A percentile compares a stretch with the other conserved stretches of the same genome.
Conservation (phyloP, 306 rosid species). For the Vigna radiata region DNA sequence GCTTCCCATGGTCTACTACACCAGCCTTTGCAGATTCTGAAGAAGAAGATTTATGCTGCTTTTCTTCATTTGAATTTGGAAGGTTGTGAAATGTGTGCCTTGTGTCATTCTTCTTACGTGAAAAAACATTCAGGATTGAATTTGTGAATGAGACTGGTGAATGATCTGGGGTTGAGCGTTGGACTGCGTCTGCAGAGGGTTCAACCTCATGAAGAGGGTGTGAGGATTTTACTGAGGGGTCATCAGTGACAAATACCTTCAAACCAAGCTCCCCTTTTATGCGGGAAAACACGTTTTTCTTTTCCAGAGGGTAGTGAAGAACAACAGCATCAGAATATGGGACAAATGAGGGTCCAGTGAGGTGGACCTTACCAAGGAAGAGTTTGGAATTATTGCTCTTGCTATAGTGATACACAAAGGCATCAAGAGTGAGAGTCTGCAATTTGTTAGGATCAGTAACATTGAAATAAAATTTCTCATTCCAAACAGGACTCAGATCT, state of each 20-base stretch:
- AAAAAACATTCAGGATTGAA: slow-evolving; percentile 52
- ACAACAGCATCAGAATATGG: slow-evolving; percentile 83
- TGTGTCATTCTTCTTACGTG: slow-evolving; percentile 59
- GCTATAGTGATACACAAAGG: slow-evolving; percentile 56
- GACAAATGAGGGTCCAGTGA: slow-evolving; percentile 86
- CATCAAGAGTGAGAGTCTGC: slow-evolving; percentile 65
- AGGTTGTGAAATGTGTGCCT: slow-evolving; percentile 72
- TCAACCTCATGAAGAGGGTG: slow-evolving; percentile 67
- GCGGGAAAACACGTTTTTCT: slow-evolving; percentile 60
- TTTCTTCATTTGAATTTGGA: slow-evolving; percentile 53
- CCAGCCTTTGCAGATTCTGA: slow-evolving; percentile 46
- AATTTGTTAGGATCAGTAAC: slow-evolving; percentile 70
- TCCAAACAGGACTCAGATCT: slow-evolving; percentile 91
- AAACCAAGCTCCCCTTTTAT: slow-evolving; percentile 92
- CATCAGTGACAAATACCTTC: slow-evolving; percentile 89
- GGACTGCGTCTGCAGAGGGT: slow-evolving; percentile 50
- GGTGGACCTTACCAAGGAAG: slow-evolving; percentile 82
- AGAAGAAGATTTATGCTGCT: slow-evolving; percentile 49
- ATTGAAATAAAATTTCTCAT: slow-evolving; percentile 81
- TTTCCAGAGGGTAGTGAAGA: slow-evolving; percentile 89
- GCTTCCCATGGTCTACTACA: slow-evolving; percentile 53
- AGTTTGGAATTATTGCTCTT: slow-evolving; percentile 52
- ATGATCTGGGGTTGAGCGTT: slow-evolving; percentile 46
- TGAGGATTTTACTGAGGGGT: slow-evolving; percentile 72
- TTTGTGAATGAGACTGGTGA: slow-evolving; percentile 48